Percentiles rank a stretch among this genome's conserved stretches.
Evolutionary conservation across 108 stramenopile species (phyloP).

Genomic region (Skeletonema potamos): DNA sequence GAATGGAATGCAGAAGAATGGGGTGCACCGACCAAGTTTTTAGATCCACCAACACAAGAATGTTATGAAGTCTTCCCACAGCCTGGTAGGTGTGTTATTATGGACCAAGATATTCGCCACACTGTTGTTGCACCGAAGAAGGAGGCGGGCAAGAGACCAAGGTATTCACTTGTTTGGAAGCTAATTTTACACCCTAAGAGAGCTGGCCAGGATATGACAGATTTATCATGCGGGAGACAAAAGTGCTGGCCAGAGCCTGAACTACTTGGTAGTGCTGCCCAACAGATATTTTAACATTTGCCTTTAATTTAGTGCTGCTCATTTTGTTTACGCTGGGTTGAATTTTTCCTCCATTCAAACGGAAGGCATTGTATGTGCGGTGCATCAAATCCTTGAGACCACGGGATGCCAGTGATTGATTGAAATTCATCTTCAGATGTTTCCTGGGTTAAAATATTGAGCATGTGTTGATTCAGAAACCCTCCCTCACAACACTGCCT

Average conservation of each 20-base stretch:
- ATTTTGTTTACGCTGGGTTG: conserved; percentile 2
- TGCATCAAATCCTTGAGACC: not conserved
- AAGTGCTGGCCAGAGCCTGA: conserved; percentile 37
- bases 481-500: conserved; percentile 33
- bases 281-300: not conserved
- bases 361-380: conserved; percentile 17
- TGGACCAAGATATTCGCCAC: conserved; percentile 73
- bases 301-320: not conserved
- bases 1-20: conserved; percentile 58
- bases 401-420: conserved; percentile 14
- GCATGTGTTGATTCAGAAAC: conserved; percentile 37
- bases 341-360: conserved; percentile 22
- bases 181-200: conserved; percentile 65
- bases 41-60: conserved; percentile 61
- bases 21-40: conserved; percentile 70
- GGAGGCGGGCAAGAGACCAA: conserved; percentile 57
- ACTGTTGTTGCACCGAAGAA: conserved; percentile 60
- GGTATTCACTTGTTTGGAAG: conserved; percentile 80
- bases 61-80: conserved; percentile 41
- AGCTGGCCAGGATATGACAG: conserved; percentile 54
- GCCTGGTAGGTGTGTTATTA: conserved; percentile 62
- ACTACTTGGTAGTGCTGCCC: conserved; percentile 46
- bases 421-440: conserved; percentile 20
- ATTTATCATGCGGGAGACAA: conserved; percentile 26
- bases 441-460: conserved; percentile 23